Base-by-base conservation (phyloP, 2,329 filamentous ascomycete species). In the Triangularia verruculosa region DNA sequence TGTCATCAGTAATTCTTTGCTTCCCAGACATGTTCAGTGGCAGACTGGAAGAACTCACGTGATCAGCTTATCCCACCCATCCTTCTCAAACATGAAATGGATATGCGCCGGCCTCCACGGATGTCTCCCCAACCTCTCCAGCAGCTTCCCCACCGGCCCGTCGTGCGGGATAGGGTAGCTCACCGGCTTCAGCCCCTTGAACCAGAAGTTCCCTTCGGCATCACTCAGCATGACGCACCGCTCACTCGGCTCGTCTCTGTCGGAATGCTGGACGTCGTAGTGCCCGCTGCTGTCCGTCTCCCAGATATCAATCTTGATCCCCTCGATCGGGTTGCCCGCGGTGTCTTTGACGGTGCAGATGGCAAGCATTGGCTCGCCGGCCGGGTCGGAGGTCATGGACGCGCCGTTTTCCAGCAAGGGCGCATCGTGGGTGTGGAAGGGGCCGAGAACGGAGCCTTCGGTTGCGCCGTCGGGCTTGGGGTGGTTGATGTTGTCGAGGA, bases 1-100 rank as follows among this genome's bases (percentile, higher is more conserved):
- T 20, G 27, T 17, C 51, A 54, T 24, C 51, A 24, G 25, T n/a
- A 28, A 27, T 25, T n/a, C 4, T 4, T 7, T 13, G n/a, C 22
- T 24, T 54, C 12, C 47, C 51, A 54, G 12, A 54, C 17, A 52
- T 69, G 20, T 66, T 24, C 22, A n/a, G 6, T 9, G n/a, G 39
- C n/a, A n/a, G n/a, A n/a, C n/a, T n/a, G n/a, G 17, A 39, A 61
- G 5, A 15, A 87, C 88, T 67, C 80, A 93, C 90, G 92, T 96
- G 72, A 95, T 89, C 70, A 96, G 77, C 73, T 89, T 85, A 78
- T 96, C 92, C 78, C 85, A 93, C 0, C 90, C 90, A 32, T 82
- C 76, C 79, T 92, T 93, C 73, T 89, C 86, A 77, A 96, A 93
- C 90, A 96, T 95, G 71, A 95, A 95, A 75, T 95, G 91, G 81